A percentile compares a stretch with the other conserved stretches of the same genome.
These are phyloP conservation scores for Athelia sp. DNA, from an alignment of 1,284 basidiomycete species.

Conservation along the genomic window DNA sequence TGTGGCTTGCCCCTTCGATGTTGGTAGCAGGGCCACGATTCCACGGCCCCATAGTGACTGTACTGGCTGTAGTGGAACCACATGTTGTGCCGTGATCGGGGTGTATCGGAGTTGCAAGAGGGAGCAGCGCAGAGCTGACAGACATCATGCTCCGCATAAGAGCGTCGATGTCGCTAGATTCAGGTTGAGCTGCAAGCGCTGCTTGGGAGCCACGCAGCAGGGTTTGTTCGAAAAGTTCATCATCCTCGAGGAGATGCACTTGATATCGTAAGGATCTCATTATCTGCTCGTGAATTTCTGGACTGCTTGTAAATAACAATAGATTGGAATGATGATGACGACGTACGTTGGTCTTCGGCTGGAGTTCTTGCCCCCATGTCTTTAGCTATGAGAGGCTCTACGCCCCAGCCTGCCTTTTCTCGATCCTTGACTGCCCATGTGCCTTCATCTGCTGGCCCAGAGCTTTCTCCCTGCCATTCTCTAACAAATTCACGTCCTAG, in stretches of 20 bases:
- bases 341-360: constrained; percentile 40
- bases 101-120: background rate
- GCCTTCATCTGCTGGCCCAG: background rate
- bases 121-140: background rate
- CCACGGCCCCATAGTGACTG: background rate
- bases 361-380: constrained; percentile 21
- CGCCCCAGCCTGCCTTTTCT: constrained; percentile 37
- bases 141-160: constrained; percentile 63
- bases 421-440: constrained; percentile 32
- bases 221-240: constrained; percentile 59
- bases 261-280: constrained; percentile 44
- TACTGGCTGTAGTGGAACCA: background rate
- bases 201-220: constrained; percentile 52
- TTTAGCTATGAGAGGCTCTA: constrained; percentile 31
- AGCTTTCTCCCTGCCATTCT: background rate
- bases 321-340: background rate
- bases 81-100: background rate
- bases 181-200: constrained; percentile 37
- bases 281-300: constrained; percentile 40
- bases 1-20: background rate
- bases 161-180: constrained; percentile 51
- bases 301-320: background rate
- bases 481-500: background rate
- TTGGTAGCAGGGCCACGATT: background rate
- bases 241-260: constrained; percentile 56